Base-by-base conservation (phyloP, 306 rosid species). In the Hippophae tibetana region DNA sequence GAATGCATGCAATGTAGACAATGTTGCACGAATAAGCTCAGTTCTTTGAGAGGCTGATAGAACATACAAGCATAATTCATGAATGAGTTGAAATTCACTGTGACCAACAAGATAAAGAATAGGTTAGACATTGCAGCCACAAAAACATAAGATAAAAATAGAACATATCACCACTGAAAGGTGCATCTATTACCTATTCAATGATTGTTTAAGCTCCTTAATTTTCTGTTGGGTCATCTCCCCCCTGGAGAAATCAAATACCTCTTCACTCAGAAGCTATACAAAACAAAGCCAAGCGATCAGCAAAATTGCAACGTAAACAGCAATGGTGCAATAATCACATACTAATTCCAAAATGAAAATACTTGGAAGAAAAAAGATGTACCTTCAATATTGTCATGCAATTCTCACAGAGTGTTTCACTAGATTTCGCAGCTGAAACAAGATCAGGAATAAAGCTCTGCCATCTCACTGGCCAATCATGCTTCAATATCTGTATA, bases 51-150 rank as follows among this genome's bases (percentile, higher is more conserved):
- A 93, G 8, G 86, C 97, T 23, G 99, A 93, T 60, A 93, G 75
- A 42, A 93, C 99, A 69, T 86, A 93, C 62, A 93, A 72, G 89
- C 99, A 93, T 62, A 93, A 64, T 95, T 88, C 99, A 43, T 93
- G 97, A 72, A 93, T 93, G 79, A 88, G 99, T 73, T 86, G 97
- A 86, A 88, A 93, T 76, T 93, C 99, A 60, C 99, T 88, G 94
- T 69, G 70, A 75, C 62, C 42, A 81, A 78, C 67, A 75, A 73
- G 69, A 47, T 63, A 74, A 18, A 75, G 13, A 13, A 61, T 42
- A 44, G 69, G 74, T 55, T 47, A 69, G 27, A 62, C 25, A 47
- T 31, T 60, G 59, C 54, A 53, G 65, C 14, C 65, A 10, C 56
- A 38, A 45, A 14, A 65, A 31, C 38, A 31, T 2, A 31, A 31